Conservation (phyloP, 441 rosid genomes). For the Francoa sonchifolia region DNA sequence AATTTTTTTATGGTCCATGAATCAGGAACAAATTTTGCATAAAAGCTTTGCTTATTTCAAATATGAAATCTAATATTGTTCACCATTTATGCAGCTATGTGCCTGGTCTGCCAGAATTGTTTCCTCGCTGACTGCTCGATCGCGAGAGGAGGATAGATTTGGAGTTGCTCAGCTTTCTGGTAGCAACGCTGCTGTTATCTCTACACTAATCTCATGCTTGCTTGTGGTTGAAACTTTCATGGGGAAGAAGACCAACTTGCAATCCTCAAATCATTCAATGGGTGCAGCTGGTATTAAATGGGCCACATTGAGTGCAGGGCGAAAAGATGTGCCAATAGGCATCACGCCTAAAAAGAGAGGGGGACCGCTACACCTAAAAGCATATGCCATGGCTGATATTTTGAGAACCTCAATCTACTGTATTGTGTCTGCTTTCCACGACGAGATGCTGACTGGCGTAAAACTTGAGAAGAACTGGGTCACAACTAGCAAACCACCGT, state of each 20-base stretch:
- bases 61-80: background rate
- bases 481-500: conserved; percentile 31
- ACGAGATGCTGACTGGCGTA: conserved; percentile 59
- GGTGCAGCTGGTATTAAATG: conserved; percentile 62
- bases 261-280: conserved; percentile 42
- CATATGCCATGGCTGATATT: conserved; percentile 66
- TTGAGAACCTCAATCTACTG: conserved; percentile 55
- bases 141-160: conserved; percentile 65
- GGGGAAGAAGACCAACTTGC: conserved; percentile 71
- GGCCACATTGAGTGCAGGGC: conserved; percentile 44
- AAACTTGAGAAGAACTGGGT: conserved; percentile 85
- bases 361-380: conserved; percentile 38
- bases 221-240: conserved; percentile 70
- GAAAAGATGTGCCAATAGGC: conserved; percentile 34
- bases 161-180: conserved; percentile 94
- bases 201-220: conserved; percentile 61
- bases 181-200: conserved; percentile 57
- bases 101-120: conserved; percentile 70
- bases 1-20: no score
- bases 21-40: no score
- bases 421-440: conserved; percentile 53
- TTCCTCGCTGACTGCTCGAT: conserved; percentile 55
- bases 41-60: no score
- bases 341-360: conserved; percentile 30
- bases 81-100: conserved; percentile 33